A percentile compares a stretch with the other conserved stretches of the same genome.
These are phyloP conservation scores for Cutaneotrichosporon spelunceum DNA, from an alignment of 1,284 basidiomycete species.

Conservation along the genomic window DNA sequence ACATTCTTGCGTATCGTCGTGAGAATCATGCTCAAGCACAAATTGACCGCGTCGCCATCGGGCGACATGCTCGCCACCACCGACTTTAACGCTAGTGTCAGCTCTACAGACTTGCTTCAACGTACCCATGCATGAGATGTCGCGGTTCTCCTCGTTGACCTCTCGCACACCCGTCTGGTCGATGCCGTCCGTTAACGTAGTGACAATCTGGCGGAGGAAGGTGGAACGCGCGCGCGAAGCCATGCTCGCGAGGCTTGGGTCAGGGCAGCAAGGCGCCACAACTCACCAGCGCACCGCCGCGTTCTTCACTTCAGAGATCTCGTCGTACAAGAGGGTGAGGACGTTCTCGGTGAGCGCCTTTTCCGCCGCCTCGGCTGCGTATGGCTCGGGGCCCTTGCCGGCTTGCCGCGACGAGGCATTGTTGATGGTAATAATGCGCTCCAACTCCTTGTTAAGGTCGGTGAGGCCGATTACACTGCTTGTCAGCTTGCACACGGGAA, in stretches of 20 bases:
- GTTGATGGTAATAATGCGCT: slow-evolving; percentile 57
- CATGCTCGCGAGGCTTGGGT: slow-evolving; percentile 39
- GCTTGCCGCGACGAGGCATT: background rate
- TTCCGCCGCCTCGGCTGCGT: slow-evolving; percentile 75
- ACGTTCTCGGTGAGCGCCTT: slow-evolving; percentile 75
- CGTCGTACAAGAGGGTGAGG: slow-evolving; percentile 79
- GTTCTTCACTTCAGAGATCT: slow-evolving; percentile 97
- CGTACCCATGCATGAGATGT: slow-evolving; percentile 87
- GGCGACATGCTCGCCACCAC: slow-evolving; percentile 74
- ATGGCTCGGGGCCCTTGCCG: slow-evolving; percentile 10
- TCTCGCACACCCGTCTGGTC: slow-evolving; percentile 27
- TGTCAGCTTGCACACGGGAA: background rate
- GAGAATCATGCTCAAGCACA: slow-evolving; percentile 11
- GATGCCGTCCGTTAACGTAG: slow-evolving; percentile 54
- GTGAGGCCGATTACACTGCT: slow-evolving; percentile 89
- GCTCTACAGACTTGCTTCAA: background rate
- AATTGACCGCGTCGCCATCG: slow-evolving; percentile 6
- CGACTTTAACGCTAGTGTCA: slow-evolving; percentile 76
- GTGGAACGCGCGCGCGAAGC: slow-evolving; percentile 47
- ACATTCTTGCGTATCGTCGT: slow-evolving; percentile 61
- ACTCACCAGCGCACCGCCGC: slow-evolving; percentile 86
- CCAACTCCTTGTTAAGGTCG: slow-evolving; percentile 83
- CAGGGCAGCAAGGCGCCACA: background rate
- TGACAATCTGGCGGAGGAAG: slow-evolving; percentile 82
- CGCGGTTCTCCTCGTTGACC: slow-evolving; percentile 56